Evolutionary conservation across 108 stramenopile species (phyloP), one percentile per base, ranked within the genome.

Genomic region (Nitzschia sp.): DNA sequence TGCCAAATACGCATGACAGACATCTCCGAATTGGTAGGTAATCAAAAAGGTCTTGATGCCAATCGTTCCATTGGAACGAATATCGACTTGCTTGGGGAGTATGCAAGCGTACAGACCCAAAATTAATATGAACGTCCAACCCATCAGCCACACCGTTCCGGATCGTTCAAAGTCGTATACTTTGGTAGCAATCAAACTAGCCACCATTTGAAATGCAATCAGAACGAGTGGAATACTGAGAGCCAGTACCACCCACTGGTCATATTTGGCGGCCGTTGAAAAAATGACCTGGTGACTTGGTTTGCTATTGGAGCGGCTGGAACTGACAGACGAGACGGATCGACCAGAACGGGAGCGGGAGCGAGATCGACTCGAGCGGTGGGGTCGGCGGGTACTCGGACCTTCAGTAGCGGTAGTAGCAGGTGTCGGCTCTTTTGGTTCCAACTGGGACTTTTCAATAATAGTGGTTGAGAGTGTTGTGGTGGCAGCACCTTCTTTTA

Each of bases 61-160:
- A 57, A 73, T 58, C 9, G 45, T 66, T 6, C 72, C 72, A 56
- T 73, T 63, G 45, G 72, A 65, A 11, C 72, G 72, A 23, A 73
- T 63, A 32, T 73, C 72, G 0, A 73, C 57, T 34, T 63, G 57
- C 34, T 58, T 44, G n/a, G 72, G 72, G 3, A 73, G 47, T 13
- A 73, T 62, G 5, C 56, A 23, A 55, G 66, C 58, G 45, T 66
- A 73, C 0, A 73, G 8, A 4, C 50, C 30, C 0, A 63, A 15
- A 17, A 66, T 50, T 4, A 73, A 36, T 6, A 73, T 65, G 26
- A 73, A 23, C 0, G 53, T 34, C 72, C 72, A 73, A 27, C 61
- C 35, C 46, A 73, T 47, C 4, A 16, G 11, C 72, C 72, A 73
- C 8, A 54, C 44, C 1, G 63, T 53, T 11, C 26, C 47, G 3